Base-by-base conservation (phyloP, 768 basidiomycete species). In the Lyophyllum shimeji region DNA sequence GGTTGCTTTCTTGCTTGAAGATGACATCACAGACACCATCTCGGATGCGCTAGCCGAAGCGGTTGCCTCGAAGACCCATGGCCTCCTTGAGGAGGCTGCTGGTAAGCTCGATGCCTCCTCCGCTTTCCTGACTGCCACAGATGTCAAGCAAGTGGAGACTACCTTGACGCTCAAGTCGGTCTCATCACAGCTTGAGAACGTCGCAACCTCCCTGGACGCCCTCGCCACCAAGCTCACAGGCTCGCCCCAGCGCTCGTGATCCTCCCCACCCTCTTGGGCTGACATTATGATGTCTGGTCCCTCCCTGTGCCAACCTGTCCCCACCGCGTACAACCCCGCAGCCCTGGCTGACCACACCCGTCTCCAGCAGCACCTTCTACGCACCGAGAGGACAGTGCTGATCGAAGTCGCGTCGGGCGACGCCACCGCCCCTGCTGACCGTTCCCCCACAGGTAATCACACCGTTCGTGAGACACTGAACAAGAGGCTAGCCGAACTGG, bases 321-420 rank as follows among this genome's bases (percentile, higher is more conserved):
- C 40, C 20, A 7, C 57, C 42, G 8, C 13, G 12, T 52, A 47
- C 50, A 48, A 52, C n/a, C 55, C 18, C 1, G 3, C 9, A 6
- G 11, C 43, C 13, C 12, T 55, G 7, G 12, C 15, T 15, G 27
- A 46, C 9, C 50, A 58, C 9, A 61, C 51, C 20, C 2, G 7
- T 0, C 34, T 58, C 29, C 60, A 61, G 18, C 60, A 58, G 15
- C 25, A 31, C 8, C 23, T 58, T 6, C 25, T 58, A 0, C 8
- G 13, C 3, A 23, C 21, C 0, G 46, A 43, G 2, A 29, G 39
- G 24, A 43, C n/a, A 0, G 15, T 61, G 13, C 42, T 61, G 0
- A 17, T 55, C 0, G 24, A 52, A 1, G 3, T 52, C 15, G 29
- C 52, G 33, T 17, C 34, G 2, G 8, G 3, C 0, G 17, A 45